These are phyloP conservation scores for Leersia perrieri DNA, from an alignment of 176 grass and related monocot genomes.

Conservation along the genomic window DNA sequence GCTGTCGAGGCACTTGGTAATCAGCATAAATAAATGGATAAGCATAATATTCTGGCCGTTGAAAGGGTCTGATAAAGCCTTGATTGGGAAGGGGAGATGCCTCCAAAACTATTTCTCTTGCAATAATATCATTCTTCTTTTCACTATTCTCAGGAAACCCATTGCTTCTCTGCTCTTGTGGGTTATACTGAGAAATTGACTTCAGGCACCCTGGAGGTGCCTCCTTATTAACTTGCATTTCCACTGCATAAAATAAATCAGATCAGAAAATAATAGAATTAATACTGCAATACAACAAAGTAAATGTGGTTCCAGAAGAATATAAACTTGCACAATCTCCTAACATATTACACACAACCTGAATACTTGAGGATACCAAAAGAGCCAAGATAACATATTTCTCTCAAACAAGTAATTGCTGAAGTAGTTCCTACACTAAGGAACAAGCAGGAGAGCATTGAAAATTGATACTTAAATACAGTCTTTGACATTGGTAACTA, in stretches of 20 bases:
- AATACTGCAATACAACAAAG: neutral
- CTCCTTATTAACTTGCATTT: conserved; percentile 82
- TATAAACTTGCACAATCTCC: neutral
- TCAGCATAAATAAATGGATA: conserved; percentile 63
- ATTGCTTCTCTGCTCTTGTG: conserved; percentile 53
- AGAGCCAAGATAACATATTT: neutral
- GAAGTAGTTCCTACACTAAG: neutral
- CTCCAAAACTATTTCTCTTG: conserved; percentile 45
- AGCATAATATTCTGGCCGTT: conserved; percentile 56
- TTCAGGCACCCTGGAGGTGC: conserved; percentile 57
- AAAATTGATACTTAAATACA: neutral
- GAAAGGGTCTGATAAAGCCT: conserved; percentile 53
- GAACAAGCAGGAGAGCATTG: neutral
- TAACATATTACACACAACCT: neutral
- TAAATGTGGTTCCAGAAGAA: neutral
- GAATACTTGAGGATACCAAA: conserved; percentile 16
- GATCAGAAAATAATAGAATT: conserved; percentile 32
- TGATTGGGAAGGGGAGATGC: conserved; percentile 51
- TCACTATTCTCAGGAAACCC: conserved; percentile 53
- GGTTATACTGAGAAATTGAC: conserved; percentile 53
- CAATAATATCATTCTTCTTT: conserved; percentile 44
- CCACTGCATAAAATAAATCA: conserved; percentile 56
- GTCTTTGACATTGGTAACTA: neutral
- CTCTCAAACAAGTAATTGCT: neutral
- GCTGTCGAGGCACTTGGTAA: conserved; percentile 46